phyloP scores from a whole-genome alignment of 2,329 filamentous ascomycete genomes.

The Apiospora aurea region DNA sequence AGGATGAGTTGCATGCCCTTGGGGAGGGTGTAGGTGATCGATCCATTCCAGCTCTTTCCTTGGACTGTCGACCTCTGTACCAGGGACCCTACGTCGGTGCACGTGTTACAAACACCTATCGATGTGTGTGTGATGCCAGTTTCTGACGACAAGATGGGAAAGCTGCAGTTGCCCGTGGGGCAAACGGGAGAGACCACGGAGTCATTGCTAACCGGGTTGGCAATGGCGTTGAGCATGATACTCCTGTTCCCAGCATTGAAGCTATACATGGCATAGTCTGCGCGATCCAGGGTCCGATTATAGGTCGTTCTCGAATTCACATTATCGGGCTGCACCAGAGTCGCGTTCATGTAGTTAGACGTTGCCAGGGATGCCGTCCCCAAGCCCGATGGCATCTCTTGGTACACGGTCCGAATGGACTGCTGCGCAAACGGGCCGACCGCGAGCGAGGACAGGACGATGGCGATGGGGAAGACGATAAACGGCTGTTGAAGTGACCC shows the following conservation, averaged over 20 bases:
- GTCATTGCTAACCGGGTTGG: slow-evolving; percentile 1
- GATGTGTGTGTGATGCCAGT: neutral
- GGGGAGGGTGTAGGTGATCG: neutral
- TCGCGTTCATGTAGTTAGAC: neutral
- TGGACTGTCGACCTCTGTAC: neutral
- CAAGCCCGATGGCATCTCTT: neutral
- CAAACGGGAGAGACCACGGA: neutral
- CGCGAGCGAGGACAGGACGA: neutral
- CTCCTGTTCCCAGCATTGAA: neutral
- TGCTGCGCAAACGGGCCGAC: slow-evolving; percentile 13
- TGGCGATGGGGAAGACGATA: neutral
- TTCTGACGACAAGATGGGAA: neutral
- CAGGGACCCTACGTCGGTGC: slow-evolving; percentile 4
- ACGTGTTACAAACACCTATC: neutral
- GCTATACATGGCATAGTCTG: neutral
- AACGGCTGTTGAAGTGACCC: neutral
- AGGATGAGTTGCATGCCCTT: neutral
- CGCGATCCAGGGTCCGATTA: neutral
- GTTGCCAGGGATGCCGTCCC: neutral
- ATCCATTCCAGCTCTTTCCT: too few species aligned
- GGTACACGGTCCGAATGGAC: slow-evolving; percentile 5
- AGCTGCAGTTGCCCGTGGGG: slow-evolving; percentile 10
- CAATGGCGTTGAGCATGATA: neutral
- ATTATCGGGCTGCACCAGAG: neutral
- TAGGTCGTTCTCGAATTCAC: too few species aligned